Conservation (phyloP, 2,329 filamentous ascomycete species). For the Verticillium nonalfalfae region DNA sequence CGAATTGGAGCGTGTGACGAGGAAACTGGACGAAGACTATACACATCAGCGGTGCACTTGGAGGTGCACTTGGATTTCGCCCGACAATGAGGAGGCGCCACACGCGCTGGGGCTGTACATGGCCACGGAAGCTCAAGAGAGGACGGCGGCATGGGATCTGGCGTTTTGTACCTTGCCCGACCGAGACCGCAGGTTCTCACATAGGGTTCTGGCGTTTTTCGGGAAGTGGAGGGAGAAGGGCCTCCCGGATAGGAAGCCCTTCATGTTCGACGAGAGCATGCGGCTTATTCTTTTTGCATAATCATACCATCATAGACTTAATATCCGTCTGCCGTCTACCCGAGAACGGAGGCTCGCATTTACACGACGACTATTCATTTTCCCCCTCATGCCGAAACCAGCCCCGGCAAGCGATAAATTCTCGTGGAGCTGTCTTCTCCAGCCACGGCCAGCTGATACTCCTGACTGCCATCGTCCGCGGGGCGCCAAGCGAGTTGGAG, state of each 20-base stretch:
- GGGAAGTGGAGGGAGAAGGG: neutral
- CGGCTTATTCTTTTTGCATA: conserved; percentile 5
- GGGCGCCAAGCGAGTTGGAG: conserved; percentile 67
- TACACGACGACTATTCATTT: too few relatives aligned
- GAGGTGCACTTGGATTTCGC: too few relatives aligned
- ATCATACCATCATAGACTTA: conserved; percentile 11
- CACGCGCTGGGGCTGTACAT: too few relatives aligned
- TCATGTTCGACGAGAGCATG: neutral
- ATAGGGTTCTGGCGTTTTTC: neutral
- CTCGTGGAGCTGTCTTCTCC: conserved; percentile 57
- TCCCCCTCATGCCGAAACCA: neutral
- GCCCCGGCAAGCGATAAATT: conserved; percentile 39
- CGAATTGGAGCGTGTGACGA: too few relatives aligned
- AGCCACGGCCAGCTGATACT: conserved; percentile 41
- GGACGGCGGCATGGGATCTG: neutral
- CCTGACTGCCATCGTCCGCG: conserved; percentile 7
- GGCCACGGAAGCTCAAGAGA: too few relatives aligned
- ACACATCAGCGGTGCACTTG: too few relatives aligned
- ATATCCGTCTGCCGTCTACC: neutral
- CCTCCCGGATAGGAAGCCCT: neutral
- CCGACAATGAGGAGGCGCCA: neutral
- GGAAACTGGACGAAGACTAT: too few relatives aligned
- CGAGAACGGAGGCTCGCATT: neutral
- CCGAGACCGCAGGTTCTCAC: neutral
- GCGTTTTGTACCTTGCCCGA: neutral